A percentile compares a stretch with the other conserved stretches of the same genome.
Conservation (phyloP, 169 alveolate species). For the Perkinsus marinus region DNA sequence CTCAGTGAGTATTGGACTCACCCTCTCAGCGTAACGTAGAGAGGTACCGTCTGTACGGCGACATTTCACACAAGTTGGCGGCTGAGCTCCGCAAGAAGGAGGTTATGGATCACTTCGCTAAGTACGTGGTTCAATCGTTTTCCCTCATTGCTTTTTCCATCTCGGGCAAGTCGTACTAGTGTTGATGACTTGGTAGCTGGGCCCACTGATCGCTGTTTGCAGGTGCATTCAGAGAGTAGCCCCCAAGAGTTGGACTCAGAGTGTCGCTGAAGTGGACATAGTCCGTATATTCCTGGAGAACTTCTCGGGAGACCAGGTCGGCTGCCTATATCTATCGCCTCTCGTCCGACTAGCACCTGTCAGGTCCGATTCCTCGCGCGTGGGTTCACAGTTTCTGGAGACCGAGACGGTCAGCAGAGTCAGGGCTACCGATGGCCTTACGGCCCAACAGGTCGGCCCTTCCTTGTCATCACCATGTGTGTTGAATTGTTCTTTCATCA, state of each 20-base stretch:
- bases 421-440: conserved; percentile 66
- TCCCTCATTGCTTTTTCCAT: too few species aligned
- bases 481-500: conserved; percentile 19
- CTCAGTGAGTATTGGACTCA: not conserved
- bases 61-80: conserved; percentile 44
- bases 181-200: too few species aligned
- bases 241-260: conserved; percentile 50
- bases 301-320: conserved; percentile 56
- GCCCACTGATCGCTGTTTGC: too few species aligned
- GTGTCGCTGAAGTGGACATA: conserved; percentile 55
- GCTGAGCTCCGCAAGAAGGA: conserved; percentile 38
- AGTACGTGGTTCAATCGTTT: not conserved
- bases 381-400: conserved; percentile 59
- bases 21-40: not conserved
- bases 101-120: conserved; percentile 40
- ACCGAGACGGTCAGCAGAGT: conserved; percentile 49
- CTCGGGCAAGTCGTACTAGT: too few species aligned
- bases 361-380: conserved; percentile 36
- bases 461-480: not conserved
- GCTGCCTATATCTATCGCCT: not conserved
- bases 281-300: conserved; percentile 56
- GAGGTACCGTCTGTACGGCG: conserved; percentile 46
- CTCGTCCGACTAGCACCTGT: not conserved
- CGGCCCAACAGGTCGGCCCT: conserved; percentile 36
- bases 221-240: conserved; percentile 40